phyloP scores from a whole-genome alignment of 1,284 basidiomycete species.

The Papiliotrema laurentii region DNA sequence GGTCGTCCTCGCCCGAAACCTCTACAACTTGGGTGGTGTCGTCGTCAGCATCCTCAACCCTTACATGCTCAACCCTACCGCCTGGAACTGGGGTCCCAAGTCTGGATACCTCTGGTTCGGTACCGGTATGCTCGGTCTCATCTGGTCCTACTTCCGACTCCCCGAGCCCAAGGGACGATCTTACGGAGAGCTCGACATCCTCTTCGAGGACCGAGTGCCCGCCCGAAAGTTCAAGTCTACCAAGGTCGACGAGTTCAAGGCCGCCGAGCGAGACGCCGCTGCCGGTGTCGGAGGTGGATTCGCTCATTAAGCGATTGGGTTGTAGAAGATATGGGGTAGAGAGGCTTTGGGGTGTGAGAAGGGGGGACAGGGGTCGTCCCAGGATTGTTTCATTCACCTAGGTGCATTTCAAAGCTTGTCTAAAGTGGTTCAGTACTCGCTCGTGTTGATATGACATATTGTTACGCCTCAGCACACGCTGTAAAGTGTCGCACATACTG shows the following conservation, averaged over 20 bases:
- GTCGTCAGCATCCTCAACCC: constrained; percentile 46
- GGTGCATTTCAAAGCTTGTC: too few relatives aligned
- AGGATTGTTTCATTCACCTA: too few relatives aligned
- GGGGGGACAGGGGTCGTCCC: too few relatives aligned
- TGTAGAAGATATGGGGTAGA: too few relatives aligned
- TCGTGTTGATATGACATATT: too few relatives aligned
- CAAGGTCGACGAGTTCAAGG: constrained; percentile 32
- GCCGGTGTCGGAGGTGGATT: constrained; percentile 10
- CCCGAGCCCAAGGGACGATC: constrained; percentile 30
- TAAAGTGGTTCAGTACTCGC: too few relatives aligned
- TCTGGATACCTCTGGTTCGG: constrained; percentile 35
- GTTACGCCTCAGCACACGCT: too few relatives aligned
- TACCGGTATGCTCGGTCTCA: constrained; percentile 6
- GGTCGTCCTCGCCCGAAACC: constrained; percentile 43
- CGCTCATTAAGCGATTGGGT: constrained; percentile 18
- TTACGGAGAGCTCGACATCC: constrained; percentile 23
- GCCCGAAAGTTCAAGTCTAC: constrained; percentile 36
- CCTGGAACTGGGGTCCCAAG: constrained; percentile 49
- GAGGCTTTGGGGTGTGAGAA: too few relatives aligned
- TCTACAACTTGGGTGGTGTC: constrained; percentile 49
- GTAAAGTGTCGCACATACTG: too few relatives aligned
- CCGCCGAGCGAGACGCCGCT: constrained; percentile 19
- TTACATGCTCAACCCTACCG: constrained; percentile 50
- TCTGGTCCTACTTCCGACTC: constrained; percentile 28
- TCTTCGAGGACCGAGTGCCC: constrained; percentile 34